phyloP scores from a whole-genome alignment of 306 rosid species.

The Trichosanthes truncata region DNA sequence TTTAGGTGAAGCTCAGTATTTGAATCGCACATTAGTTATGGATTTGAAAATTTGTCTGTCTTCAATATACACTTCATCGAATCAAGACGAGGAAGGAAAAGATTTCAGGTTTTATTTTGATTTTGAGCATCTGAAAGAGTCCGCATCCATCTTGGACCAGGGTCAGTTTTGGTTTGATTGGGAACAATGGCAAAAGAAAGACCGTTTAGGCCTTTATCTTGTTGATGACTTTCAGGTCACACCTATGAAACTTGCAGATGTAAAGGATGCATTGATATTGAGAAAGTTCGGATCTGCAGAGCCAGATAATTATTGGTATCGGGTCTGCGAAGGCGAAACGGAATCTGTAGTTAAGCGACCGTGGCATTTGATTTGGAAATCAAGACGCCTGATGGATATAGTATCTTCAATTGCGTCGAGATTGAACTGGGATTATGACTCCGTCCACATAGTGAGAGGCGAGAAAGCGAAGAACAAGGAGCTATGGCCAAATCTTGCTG shows the following conservation, averaged over 20 bases:
- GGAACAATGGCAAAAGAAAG: slow-evolving; percentile 72
- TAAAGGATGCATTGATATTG: slow-evolving; percentile 70
- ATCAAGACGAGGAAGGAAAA: slow-evolving; percentile 85
- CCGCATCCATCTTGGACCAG: slow-evolving; percentile 80
- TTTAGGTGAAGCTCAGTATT: slow-evolving; percentile 95
- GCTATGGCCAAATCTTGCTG: slow-evolving; percentile 94
- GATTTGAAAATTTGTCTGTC: slow-evolving; percentile 89
- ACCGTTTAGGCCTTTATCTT: slow-evolving; percentile 52
- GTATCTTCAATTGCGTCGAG: slow-evolving; percentile 73
- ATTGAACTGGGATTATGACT: slow-evolving; percentile 89
- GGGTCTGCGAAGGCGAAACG: slow-evolving; percentile 97
- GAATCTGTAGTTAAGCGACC: slow-evolving; percentile 84
- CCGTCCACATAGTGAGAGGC: slow-evolving; percentile 88
- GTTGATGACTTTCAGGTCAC: slow-evolving; percentile 79
- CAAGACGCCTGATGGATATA: slow-evolving; percentile 85
- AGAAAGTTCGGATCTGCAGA: slow-evolving; percentile 86
- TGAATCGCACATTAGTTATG: slow-evolving; percentile 92
- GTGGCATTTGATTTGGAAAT: slow-evolving; percentile 94
- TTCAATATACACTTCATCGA: slow-evolving; percentile 63
- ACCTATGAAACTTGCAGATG: slow-evolving; percentile 68
- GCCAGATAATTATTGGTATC: slow-evolving; percentile 93
- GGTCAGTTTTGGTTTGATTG: slow-evolving; percentile 90
- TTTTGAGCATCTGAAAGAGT: slow-evolving; percentile 89
- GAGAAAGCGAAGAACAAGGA: slow-evolving; percentile 84
- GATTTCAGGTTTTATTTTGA: slow-evolving; percentile 96